Percentiles rank a stretch among this genome's conserved stretches.
phyloP scores from a whole-genome alignment of 148 eudicot genomes.

The Hydrangea macrophylla region DNA sequence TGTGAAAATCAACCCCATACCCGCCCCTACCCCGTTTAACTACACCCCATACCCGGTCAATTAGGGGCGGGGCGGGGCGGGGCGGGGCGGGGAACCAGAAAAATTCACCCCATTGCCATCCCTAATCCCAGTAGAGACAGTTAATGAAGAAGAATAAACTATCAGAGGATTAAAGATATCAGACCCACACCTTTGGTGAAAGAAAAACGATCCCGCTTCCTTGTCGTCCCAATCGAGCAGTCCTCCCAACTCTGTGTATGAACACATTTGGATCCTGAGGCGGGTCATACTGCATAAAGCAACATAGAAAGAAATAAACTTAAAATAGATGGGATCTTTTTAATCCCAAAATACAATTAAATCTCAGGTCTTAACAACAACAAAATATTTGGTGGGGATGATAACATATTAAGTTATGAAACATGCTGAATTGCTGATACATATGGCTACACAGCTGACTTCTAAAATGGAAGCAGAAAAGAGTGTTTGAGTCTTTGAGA shows the following conservation, averaged over 20 bases:
- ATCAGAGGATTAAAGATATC: slow-evolving; percentile 1
- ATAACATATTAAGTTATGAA: background rate
- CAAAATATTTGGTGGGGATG: no score
- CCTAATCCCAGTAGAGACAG: background rate
- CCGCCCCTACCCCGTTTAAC: no score
- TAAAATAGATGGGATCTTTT: background rate
- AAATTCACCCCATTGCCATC: no score
- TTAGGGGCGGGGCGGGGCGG: no score
- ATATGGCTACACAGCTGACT: no score
- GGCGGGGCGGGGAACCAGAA: no score
- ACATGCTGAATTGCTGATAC: background rate
- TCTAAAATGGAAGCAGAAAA: background rate
- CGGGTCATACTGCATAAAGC: slow-evolving; percentile 79
- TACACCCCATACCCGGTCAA: no score
- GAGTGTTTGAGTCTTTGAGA: no score
- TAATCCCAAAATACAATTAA: background rate
- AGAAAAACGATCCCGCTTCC: slow-evolving; percentile 80
- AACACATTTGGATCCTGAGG: slow-evolving; percentile 95
- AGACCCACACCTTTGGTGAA: slow-evolving; percentile 65
- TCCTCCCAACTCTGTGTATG: slow-evolving; percentile 90
- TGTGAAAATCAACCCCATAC: no score
- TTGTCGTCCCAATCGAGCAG: slow-evolving; percentile 89
- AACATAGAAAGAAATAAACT: slow-evolving; percentile 17
- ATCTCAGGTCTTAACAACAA: background rate
- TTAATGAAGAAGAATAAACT: background rate